A percentile compares a stretch with the other conserved stretches of the same genome.
Evolutionary conservation across 345 rosid genomes (phyloP).

Genomic region (Stellera chamaejasme): DNA sequence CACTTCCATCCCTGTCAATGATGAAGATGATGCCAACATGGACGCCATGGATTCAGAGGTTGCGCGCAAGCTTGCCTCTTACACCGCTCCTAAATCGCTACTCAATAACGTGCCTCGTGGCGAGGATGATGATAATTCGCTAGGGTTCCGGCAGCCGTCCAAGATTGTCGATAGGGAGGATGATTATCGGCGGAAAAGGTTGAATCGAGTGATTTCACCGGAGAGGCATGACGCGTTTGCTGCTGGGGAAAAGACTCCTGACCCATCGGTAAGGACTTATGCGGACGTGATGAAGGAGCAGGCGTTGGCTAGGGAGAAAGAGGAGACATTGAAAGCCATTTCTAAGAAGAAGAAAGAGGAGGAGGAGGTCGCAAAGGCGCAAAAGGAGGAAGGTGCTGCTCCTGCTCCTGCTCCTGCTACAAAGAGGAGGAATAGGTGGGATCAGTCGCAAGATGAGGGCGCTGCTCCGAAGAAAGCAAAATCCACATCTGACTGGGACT

Average conservation of each 20-base stretch:
- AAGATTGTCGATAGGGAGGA: slow-evolving; percentile 88
- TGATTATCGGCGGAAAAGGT: slow-evolving; percentile 79
- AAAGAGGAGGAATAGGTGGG: slow-evolving; percentile 97
- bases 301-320: slow-evolving; percentile 50
- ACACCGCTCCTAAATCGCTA: slow-evolving; percentile 81
- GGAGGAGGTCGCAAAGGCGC: slow-evolving; percentile 57
- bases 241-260: slow-evolving; percentile 92
- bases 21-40: slow-evolving; percentile 65
- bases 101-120: slow-evolving; percentile 72
- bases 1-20: slow-evolving; percentile 71
- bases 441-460: slow-evolving; percentile 64
- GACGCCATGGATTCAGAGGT: slow-evolving; percentile 61
- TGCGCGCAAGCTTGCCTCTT: slow-evolving; percentile 72
- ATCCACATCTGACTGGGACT: slow-evolving; percentile 83
- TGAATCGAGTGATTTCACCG: slow-evolving; percentile 82
- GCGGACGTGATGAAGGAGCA: slow-evolving; percentile 85
- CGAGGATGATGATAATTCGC: slow-evolving; percentile 29
- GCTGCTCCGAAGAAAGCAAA: slow-evolving; percentile 55
- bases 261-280: slow-evolving; percentile 62
- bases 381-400: slow-evolving; percentile 28
- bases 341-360: slow-evolving; percentile 72
- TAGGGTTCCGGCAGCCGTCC: slow-evolving; percentile 58
- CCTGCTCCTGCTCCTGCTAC: slow-evolving; percentile 25
- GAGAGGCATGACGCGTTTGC: slow-evolving; percentile 90
- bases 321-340: slow-evolving; percentile 46